Base-by-base conservation (phyloP, 2,329 filamentous ascomycete genomes). In the Aureobasidium mangrovei region DNA sequence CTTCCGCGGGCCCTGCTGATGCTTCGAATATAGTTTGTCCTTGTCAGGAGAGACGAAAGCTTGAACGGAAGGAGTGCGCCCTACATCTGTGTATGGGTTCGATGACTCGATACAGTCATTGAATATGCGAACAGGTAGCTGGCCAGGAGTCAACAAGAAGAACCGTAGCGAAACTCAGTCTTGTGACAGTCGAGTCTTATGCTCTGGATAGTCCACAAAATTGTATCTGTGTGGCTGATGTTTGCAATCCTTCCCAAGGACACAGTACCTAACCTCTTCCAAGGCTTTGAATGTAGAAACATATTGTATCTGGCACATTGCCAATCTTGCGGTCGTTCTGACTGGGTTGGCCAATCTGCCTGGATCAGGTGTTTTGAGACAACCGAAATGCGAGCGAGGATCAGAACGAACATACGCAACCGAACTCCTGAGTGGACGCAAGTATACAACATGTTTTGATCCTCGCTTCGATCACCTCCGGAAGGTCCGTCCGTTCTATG, bases 271-370 rank as follows among this genome's bases (percentile, higher is more conserved):
- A 63, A 7, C 64, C 64, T 8, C 65, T 60, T 26, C 65, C 65
- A 10, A 62, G 60, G 24, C 63, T 67, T 36, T 61, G 56, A 53
- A 64, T 67, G 56, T 67, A 63, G 46, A 65, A 63, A 58, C 67
- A 68, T 52, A 66, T 62, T 18, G 64, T 61, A 3, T 58, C 62
- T 6, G 67, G 64, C n/a, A 67, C 57, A 39, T 65, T 65, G n/a
- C 65, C 64, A 40, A 67, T 65, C 39, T 61, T 63, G 33, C 62
- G 58, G 58, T 67, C 67, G 41, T 59, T 60, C 26, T 59, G 56
- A 54, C 59, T 55, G 26, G 61, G 57, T 6, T 58, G 60, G 53
- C 63, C 61, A 48, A 56, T 38, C 10, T 42, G 27, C 42, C 47
- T 58, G 3, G 53, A 47, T 9, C 47, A 41, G 18, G 18, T 18